Conservation (phyloP, 169 alveolate species). For the Cryptosporidium sp. region DNA sequence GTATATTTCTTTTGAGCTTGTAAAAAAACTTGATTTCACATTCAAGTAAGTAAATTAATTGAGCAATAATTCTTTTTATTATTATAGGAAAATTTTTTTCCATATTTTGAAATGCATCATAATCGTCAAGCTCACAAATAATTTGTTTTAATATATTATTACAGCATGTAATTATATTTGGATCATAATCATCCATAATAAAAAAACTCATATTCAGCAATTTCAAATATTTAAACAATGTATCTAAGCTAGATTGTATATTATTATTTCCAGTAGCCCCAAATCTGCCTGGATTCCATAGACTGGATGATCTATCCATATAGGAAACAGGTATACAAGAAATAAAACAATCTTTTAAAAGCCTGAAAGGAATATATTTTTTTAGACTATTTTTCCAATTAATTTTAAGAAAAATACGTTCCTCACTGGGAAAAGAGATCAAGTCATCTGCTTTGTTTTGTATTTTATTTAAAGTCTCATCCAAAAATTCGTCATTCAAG, state of each 20-base stretch:
- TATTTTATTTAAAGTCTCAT: background rate
- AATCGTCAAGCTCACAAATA: constrained; percentile 44
- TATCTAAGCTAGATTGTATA: background rate
- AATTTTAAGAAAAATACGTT: background rate
- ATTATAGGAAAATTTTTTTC: constrained; percentile 7
- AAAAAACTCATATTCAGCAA: constrained; percentile 41
- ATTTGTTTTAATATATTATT: constrained; percentile 18
- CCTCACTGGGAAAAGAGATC: background rate
- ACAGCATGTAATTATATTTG: constrained; percentile 12
- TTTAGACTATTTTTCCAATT: background rate
- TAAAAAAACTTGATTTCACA: background rate
- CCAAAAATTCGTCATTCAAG: background rate
- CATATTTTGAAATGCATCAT: background rate
- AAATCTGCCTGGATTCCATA: constrained; percentile 63
- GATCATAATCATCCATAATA: background rate
- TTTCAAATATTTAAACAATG: constrained; percentile 25
- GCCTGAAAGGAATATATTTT: constrained; percentile 21
- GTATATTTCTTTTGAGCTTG: background rate
- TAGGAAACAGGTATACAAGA: constrained; percentile 43
- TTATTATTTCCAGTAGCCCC: constrained; percentile 52
- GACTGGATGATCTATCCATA: constrained; percentile 23
- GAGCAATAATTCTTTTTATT: constrained; percentile 30
- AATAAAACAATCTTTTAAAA: constrained; percentile 25
- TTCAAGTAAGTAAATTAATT: constrained; percentile 25
- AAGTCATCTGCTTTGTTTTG: background rate